Conservation (phyloP, 495 filamentous ascomycete species). For the Poronia punctata region DNA sequence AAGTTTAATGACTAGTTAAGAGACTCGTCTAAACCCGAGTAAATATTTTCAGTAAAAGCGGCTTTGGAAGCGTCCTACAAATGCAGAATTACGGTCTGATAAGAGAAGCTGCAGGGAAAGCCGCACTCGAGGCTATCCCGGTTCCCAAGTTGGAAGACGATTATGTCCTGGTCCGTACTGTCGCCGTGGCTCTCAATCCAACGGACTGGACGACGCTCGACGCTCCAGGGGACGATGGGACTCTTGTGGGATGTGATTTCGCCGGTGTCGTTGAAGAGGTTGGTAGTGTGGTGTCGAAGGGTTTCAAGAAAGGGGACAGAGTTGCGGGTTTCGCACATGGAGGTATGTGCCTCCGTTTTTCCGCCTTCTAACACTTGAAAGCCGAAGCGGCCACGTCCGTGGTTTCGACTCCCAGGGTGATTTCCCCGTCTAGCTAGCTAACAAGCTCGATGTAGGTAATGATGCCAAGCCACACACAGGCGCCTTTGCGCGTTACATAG, state of each 20-base stretch:
- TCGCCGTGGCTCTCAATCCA: conserved; percentile 51
- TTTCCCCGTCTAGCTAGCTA: too few relatives aligned
- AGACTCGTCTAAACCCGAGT: too few relatives aligned
- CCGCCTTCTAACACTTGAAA: too few relatives aligned
- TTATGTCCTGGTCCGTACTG: conserved; percentile 46
- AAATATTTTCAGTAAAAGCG: too few relatives aligned
- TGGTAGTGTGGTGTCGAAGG: conserved; percentile 25
- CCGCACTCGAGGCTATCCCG: conserved; percentile 9
- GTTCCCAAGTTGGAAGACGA: conserved; percentile 38
- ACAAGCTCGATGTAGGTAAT: conserved; percentile 5
- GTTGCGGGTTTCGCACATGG: conserved; percentile 37
- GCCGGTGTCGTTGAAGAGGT: conserved; percentile 33
- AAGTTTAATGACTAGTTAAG: too few relatives aligned
- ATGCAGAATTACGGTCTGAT: conserved; percentile 5
- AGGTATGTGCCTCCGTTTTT: background rate
- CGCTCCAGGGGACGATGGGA: conserved; percentile 4
- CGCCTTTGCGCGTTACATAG: conserved; percentile 25
- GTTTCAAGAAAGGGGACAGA: conserved; percentile 29
- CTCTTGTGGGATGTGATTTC: conserved; percentile 30
- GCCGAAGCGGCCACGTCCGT: too few relatives aligned
- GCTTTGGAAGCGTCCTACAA: too few relatives aligned
- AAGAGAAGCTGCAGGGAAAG: background rate
- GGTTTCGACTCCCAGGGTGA: too few relatives aligned
- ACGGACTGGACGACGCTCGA: conserved; percentile 54
- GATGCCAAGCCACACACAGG: conserved; percentile 25